These are phyloP conservation scores for Croton laevigatus DNA, from an alignment of 441 rosid species.

Conservation along the genomic window DNA sequence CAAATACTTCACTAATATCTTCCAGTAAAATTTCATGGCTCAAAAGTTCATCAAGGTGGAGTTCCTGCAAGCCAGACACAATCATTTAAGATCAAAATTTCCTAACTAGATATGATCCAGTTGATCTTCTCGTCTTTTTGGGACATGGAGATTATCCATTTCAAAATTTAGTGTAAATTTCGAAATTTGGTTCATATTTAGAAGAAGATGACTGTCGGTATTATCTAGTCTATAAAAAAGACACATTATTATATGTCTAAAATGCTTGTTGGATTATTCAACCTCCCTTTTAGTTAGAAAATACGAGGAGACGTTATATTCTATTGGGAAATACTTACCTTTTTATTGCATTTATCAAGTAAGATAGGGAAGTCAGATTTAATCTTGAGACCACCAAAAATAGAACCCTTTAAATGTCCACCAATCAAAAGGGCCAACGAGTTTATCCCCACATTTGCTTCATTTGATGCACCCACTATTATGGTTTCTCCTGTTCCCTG, in stretches of 20 bases:
- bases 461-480: constrained; percentile 15
- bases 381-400: constrained; percentile 43
- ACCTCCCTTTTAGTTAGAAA: no score
- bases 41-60: constrained; percentile 29
- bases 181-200: no score
- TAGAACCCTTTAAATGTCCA: constrained; percentile 36
- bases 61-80: constrained; percentile 23
- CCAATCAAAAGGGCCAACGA: not conserved
- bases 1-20: constrained; percentile 23
- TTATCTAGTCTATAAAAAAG: no score
- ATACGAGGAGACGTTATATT: no score
- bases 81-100: no score
- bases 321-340: constrained; percentile 14
- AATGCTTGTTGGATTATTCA: no score
- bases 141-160: no score
- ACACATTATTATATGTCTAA: no score
- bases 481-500: constrained; percentile 26
- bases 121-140: no score
- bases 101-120: no score
- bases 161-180: no score
- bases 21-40: constrained; percentile 34
- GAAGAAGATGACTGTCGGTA: no score
- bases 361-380: constrained; percentile 32
- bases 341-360: constrained; percentile 32
- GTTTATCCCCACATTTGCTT: constrained; percentile 8